Evolutionary conservation across 306 rosid species (phyloP), one percentile per base, ranked within the genome.

Genomic region (Gleditsia sinensis): DNA sequence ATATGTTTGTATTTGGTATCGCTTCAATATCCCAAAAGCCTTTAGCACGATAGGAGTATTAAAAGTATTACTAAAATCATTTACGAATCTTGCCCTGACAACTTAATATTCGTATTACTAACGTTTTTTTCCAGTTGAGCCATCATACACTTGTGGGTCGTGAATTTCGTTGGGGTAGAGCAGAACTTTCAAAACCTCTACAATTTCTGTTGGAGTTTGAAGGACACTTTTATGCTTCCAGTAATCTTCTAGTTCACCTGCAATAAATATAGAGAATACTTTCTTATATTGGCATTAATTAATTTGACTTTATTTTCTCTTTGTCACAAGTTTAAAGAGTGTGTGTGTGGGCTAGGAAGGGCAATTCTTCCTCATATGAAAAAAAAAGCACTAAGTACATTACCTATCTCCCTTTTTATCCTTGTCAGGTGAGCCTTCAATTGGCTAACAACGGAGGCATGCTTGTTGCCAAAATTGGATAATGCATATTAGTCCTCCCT

Each of bases 191-290:
- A 83, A 32, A 72, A 83, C 82, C 32, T 80, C 84, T 1, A 83
- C 84, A 56, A 83, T 83, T 80, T 83, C 82, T 0, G 79, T 80
- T 0, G 87, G 84, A 37, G 84, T 83, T 68, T 80, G 84, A 39
- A 83, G 72, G 27, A 80, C 63, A 67, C 60, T 83, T 49, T 51
- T 37, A 27, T 80, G 84, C 17, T 40, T 56, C 76, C 67, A 16
- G 46, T 80, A 76, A 39, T 83, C 87, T 53, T 83, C 80, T 3
- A 72, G 56, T 7, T 71, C 74, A 19, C 27, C 86, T 82, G 77
- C 69, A 73, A 33, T 39, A 51, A 17, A n/a, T n/a, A n/a, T n/a
- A n/a, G n/a, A n/a, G n/a, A n/a, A n/a, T n/a, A n/a, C n/a, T n/a
- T n/a, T n/a, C n/a, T n/a, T n/a, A n/a, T 32, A 23, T 46, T 9